These are phyloP conservation scores for Tuber magnatum DNA, from an alignment of 495 filamentous ascomycete species.

Conservation along the genomic window DNA sequence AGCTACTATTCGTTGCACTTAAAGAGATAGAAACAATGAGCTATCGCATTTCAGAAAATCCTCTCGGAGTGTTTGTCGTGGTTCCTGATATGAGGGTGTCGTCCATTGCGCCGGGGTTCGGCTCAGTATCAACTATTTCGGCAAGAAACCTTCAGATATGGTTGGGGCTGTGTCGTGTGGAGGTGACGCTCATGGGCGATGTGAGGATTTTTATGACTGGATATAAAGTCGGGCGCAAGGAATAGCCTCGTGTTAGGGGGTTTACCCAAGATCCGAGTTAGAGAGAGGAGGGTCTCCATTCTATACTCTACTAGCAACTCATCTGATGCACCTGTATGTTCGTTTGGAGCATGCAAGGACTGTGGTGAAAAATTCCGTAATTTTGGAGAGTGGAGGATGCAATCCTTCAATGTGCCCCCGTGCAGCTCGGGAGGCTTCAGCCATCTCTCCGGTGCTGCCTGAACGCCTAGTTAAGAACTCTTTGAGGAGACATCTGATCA, in stretches of 20 bases:
- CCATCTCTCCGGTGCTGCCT: background rate
- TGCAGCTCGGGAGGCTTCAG: background rate
- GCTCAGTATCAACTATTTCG: background rate
- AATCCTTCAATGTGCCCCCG: background rate
- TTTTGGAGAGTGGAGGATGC: background rate
- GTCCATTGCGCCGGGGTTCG: background rate
- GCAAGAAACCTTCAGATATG: background rate
- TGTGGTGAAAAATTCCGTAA: background rate
- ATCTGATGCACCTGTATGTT: background rate
- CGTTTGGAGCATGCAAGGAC: background rate
- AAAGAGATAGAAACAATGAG: too few relatives aligned
- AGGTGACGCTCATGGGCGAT: background rate
- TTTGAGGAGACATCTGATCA: background rate
- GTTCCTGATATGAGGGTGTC: background rate
- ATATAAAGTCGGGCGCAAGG: background rate
- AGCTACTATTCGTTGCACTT: too few relatives aligned
- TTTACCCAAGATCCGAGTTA: background rate
- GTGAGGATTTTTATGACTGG: background rate
- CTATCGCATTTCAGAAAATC: background rate
- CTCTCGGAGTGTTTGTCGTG: background rate
- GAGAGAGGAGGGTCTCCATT: background rate
- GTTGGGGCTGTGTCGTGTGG: background rate
- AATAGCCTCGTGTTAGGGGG: background rate
- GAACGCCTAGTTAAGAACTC: background rate
- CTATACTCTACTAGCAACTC: background rate